Evolutionary conservation across 2,329 filamentous ascomycete species (phyloP).

Genomic region (Aspergillus pseudonomiae): DNA sequence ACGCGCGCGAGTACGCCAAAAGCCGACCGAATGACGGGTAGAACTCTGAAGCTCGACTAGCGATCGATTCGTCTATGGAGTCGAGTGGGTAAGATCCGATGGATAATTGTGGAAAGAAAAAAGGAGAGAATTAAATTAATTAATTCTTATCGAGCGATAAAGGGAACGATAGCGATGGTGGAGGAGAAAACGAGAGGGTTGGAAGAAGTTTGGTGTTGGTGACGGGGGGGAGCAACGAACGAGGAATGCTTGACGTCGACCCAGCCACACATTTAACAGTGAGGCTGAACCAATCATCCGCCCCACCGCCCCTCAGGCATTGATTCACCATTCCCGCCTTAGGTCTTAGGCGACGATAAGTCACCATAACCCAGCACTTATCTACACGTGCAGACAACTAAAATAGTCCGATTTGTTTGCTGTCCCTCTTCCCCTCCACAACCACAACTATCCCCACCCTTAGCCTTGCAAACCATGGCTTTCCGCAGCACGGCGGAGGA

Average conservation of each 20-base stretch:
- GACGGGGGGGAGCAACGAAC: background rate
- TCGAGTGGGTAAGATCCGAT: background rate
- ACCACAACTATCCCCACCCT: background rate
- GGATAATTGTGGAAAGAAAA: background rate
- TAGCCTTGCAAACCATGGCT: constrained; percentile 28
- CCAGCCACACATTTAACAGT: constrained; percentile 1
- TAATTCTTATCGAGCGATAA: constrained; percentile 5
- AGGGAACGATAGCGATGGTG: background rate
- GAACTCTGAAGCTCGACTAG: background rate
- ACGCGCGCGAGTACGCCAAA: constrained; percentile 19
- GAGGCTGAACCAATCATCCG: constrained; percentile 1
- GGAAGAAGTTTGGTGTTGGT: constrained; percentile 3
- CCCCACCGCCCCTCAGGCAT: background rate
- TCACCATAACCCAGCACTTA: background rate
- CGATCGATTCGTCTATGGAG: background rate
- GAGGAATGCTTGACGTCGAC: constrained; percentile 6
- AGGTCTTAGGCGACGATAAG: background rate
- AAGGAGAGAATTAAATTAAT: background rate
- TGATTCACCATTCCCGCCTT: background rate
- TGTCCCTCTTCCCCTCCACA: background rate
- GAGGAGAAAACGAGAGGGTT: background rate
- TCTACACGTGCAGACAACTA: background rate
- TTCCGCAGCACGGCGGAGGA: constrained; percentile 47
- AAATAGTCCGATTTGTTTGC: background rate
- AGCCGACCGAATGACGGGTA: constrained; percentile 16